Evolutionary conservation across 2,329 filamentous ascomycete species (phyloP).

Genomic region (Fusarium caatingaense): DNA sequence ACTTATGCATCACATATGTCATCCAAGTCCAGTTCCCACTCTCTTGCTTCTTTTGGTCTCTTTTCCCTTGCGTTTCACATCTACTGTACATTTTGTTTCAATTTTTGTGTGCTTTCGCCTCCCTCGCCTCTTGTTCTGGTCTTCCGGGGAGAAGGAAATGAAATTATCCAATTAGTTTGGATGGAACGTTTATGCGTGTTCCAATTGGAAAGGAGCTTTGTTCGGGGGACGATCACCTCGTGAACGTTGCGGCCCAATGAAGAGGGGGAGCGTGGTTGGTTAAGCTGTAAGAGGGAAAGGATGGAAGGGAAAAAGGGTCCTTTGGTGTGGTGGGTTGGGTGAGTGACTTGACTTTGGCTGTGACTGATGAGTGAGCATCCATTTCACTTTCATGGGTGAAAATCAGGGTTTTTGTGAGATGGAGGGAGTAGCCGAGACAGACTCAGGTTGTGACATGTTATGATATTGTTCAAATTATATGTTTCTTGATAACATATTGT

Average conservation of each 20-base stretch:
- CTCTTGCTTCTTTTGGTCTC: conserved; percentile 2
- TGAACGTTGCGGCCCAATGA: conserved; percentile 44
- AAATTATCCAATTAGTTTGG: conserved; percentile 1
- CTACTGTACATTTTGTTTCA: background rate
- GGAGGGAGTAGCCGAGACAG: conserved; percentile 30
- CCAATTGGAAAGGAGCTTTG: conserved; percentile 12
- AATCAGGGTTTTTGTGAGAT: conserved; percentile 17
- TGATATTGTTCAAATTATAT: background rate
- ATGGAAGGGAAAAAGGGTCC: conserved; percentile 16
- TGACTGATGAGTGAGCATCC: too few species aligned
- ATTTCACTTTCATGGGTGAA: background rate
- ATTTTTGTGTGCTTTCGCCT: conserved; percentile 5
- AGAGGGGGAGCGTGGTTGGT: conserved; percentile 19
- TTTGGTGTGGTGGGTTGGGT: conserved; percentile 43
- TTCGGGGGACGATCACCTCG: conserved; percentile 23
- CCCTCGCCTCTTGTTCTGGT: conserved; percentile 2
- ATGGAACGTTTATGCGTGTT: conserved; percentile 6
- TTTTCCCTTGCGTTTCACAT: background rate
- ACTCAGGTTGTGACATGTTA: background rate
- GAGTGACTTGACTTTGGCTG: conserved; percentile 15
- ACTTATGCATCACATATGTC: conserved; percentile 32
- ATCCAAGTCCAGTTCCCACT: conserved; percentile 5
- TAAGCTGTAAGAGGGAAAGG: background rate
- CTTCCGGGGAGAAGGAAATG: conserved; percentile 7
- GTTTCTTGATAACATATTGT: background rate